Evolutionary conservation across 2,329 filamentous ascomycete species (phyloP), one percentile per base, ranked within the genome.

Genomic region (Rosellinia necatrix): DNA sequence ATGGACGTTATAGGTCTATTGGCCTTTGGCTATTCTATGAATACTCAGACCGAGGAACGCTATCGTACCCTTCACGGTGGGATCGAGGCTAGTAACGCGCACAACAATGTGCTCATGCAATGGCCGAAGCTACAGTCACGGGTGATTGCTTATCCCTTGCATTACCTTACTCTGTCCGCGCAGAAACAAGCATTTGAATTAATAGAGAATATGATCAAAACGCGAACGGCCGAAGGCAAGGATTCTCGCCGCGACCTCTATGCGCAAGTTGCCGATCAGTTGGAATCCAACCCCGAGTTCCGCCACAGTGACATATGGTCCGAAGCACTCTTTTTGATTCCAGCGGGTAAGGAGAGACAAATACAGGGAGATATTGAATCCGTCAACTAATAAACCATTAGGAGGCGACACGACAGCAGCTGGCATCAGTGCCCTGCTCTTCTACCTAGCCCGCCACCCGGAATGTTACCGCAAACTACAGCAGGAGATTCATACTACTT

Each of bases 1-100:
- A 55, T 60, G 49, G 64, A 66, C 29, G 50, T 66, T 17, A 53
- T 63, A 19, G 60, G 56, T 12, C 37, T 55, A 3, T 57, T 66
- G 6, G 62, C 60, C 22, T 64, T 66, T 34, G 64, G 64, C 6
- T 63, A 58, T 22, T 19, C 52, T 25, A 46, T 66, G 35, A 57
- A 58, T 4, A 56, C 52, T 3, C 62, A 64, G 24, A 59, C 62
- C 2, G 56, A 61, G 13, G 49, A 49, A 13, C 44, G 21, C 3
- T 58, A 63, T n/a, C 62, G 61, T 24, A 46, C 40, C 17, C 42
- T 64, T 6, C 46, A 50, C 9, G 48, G 25, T 3, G 57, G 54
- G 3, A 54, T 60, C 21, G 40, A 48, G n/a, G 49, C 47, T 15
- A 54, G 55, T 21, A 57, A 57, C 27, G 47, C 52, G 5, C 57